Percentiles rank a stretch among this genome's conserved stretches.
Evolutionary conservation across 129 eudicot species (phyloP).

Genomic region (Heracleum sosnowskyi): DNA sequence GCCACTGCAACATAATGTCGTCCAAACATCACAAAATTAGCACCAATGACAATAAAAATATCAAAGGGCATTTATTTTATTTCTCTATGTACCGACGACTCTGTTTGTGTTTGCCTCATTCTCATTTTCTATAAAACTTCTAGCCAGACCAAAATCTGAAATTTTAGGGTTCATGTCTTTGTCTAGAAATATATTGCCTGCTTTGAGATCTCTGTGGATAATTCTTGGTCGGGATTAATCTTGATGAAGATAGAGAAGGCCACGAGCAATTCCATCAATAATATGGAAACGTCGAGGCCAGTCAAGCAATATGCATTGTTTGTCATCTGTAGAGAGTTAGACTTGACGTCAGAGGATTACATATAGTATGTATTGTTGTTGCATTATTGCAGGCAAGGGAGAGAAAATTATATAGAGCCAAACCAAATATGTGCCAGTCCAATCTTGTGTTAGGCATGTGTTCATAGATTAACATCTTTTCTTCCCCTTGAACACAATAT

Average conservation of each 20-base stretch:
- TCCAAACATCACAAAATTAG: background rate
- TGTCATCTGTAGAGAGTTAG: slow-evolving; percentile 13
- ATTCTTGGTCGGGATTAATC: slow-evolving; percentile 45
- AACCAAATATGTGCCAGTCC: slow-evolving; percentile 37
- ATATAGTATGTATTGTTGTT: background rate
- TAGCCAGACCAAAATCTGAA: slow-evolving; percentile 43
- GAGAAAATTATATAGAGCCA: background rate
- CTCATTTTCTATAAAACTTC: slow-evolving; percentile 31
- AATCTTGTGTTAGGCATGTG: slow-evolving; percentile 43
- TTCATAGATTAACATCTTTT: slow-evolving; percentile 31
- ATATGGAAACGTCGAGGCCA: slow-evolving; percentile 39
- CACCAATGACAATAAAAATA: background rate
- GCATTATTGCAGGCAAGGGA: background rate
- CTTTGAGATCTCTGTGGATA: slow-evolving; percentile 44
- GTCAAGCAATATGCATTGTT: slow-evolving; percentile 24
- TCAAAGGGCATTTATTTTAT: background rate
- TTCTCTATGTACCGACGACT: slow-evolving; percentile 40
- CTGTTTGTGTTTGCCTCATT: slow-evolving; percentile 29
- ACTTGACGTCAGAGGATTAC: background rate
- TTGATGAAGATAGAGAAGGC: slow-evolving; percentile 43
- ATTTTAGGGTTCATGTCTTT: slow-evolving; percentile 35
- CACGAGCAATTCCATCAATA: slow-evolving; percentile 37
- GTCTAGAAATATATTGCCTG: slow-evolving; percentile 34
- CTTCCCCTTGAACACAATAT: slow-evolving; percentile 32
- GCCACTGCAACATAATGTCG: slow-evolving; percentile 20